Evolutionary conservation across 2,329 filamentous ascomycete genomes (phyloP).

Genomic region (Trichoderma atroviride): DNA sequence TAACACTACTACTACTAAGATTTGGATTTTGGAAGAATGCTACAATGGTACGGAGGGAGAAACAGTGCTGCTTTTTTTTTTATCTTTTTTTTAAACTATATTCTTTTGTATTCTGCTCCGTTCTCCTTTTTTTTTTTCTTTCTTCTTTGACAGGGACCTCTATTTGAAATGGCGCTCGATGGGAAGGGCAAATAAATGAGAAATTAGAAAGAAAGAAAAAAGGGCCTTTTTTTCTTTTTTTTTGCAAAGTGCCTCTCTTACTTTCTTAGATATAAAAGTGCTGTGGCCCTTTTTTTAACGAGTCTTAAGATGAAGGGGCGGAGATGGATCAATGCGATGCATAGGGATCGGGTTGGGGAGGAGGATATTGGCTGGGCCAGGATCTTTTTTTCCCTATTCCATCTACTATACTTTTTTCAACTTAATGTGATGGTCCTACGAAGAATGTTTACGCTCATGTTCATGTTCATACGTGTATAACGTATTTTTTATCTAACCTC

Average conservation of each 20-base stretch:
- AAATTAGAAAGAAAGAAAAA: conserved; percentile 1
- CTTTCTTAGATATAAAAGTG: not conserved
- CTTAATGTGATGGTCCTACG: conserved; percentile 17
- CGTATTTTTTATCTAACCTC: not conserved
- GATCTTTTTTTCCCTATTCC: not conserved
- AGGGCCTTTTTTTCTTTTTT: not conserved
- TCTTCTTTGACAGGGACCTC: not conserved
- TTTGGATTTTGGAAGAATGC: conserved; percentile 9
- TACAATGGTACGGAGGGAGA: not conserved
- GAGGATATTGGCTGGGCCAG: conserved; percentile 20
- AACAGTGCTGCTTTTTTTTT: not conserved
- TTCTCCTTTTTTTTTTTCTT: not conserved
- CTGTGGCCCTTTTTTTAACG: not conserved
- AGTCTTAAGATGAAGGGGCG: not conserved
- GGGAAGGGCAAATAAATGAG: not conserved
- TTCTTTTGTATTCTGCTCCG: not conserved
- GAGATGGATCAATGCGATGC: not conserved
- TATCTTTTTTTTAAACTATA: not conserved
- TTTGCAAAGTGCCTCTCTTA: not conserved
- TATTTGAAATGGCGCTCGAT: conserved; percentile 1
- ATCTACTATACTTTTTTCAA: not conserved
- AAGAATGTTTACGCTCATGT: not conserved
- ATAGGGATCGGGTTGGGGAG: not conserved
- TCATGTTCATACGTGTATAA: not conserved
- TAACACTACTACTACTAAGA: not conserved